Evolutionary conservation across 1,284 basidiomycete genomes (phyloP).

Genomic region (Irpex sp.): DNA sequence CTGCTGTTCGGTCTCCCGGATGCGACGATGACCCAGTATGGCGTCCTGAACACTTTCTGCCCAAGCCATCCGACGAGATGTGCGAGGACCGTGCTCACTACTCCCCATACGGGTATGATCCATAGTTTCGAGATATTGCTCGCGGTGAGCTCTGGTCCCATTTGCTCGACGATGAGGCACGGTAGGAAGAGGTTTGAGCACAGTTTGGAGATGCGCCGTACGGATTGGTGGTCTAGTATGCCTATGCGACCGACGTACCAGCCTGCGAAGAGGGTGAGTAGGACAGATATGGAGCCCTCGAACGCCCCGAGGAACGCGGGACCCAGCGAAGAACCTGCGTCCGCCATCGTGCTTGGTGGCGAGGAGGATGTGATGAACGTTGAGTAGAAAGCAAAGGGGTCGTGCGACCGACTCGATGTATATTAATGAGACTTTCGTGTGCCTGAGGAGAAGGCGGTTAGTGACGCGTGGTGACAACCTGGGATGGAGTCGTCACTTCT

Average conservation of each 20-base stretch:
- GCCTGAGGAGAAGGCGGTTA: too few relatives aligned
- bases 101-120: conserved; percentile 29
- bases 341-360: conserved; percentile 4
- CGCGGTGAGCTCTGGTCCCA: conserved; percentile 26
- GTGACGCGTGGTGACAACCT: too few relatives aligned
- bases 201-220: conserved; percentile 23
- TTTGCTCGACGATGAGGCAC: conserved; percentile 27
- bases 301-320: conserved; percentile 25
- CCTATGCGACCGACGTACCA: conserved; percentile 19
- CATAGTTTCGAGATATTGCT: conserved; percentile 19
- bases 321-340: conserved; percentile 12
- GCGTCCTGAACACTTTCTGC: conserved; percentile 18
- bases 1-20: conserved; percentile 28
- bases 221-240: conserved; percentile 20
- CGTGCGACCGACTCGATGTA: background rate
- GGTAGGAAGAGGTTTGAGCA: conserved; percentile 28
- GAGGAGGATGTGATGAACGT: background rate
- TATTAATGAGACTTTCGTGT: background rate
- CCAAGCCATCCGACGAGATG: conserved; percentile 25
- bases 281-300: conserved; percentile 26
- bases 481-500: too few relatives aligned
- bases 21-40: conserved; percentile 27
- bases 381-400: background rate
- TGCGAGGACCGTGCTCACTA: conserved; percentile 21
- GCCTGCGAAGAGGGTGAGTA: conserved; percentile 26